Conservation (phyloP, 495 filamentous ascomycete species). For the Tuber calosporum region DNA sequence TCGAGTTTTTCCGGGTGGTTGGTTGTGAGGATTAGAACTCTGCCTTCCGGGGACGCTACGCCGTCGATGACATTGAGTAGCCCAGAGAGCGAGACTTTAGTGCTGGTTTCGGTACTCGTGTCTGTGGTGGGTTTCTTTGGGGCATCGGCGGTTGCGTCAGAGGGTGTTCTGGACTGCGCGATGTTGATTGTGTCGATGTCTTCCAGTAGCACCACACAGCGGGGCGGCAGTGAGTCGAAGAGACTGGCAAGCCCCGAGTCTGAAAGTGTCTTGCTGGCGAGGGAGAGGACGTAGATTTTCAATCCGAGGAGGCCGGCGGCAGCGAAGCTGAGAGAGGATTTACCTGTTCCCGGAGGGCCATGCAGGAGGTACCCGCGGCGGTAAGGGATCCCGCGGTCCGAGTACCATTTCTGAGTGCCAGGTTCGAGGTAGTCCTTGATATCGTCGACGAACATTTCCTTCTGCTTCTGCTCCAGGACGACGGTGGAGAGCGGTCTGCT, state of each 20-base stretch:
- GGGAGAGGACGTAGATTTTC: constrained; percentile 61
- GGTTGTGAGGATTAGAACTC: constrained; percentile 77
- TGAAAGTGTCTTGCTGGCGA: constrained; percentile 56
- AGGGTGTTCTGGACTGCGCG: constrained; percentile 47
- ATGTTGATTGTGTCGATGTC: constrained; percentile 68
- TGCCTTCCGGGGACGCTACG: constrained; percentile 71
- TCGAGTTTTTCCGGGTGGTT: constrained; percentile 71
- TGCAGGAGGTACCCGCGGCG: constrained; percentile 84
- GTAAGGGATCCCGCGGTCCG: constrained; percentile 81
- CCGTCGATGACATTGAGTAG: constrained; percentile 81
- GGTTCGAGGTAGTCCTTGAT: constrained; percentile 84
- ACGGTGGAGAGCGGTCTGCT: constrained; percentile 76
- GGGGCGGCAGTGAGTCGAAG: constrained; percentile 60
- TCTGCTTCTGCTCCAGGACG: constrained; percentile 67
- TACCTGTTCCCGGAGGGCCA: constrained; percentile 53
- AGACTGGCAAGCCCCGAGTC: constrained; percentile 66
- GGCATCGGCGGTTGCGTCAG: constrained; percentile 22
- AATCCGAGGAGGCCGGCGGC: constrained; percentile 65
- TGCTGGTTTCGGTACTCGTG: constrained; percentile 19
- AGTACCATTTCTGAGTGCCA: constrained; percentile 65
- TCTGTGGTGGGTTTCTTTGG: constrained; percentile 32
- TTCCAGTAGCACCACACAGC: constrained; percentile 66
- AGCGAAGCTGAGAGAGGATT: constrained; percentile 56
- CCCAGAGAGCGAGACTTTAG: constrained; percentile 58
- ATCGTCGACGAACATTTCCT: constrained; percentile 64